phyloP scores from a whole-genome alignment of 1,284 basidiomycete genomes.

The Pisolithus thermaeus region DNA sequence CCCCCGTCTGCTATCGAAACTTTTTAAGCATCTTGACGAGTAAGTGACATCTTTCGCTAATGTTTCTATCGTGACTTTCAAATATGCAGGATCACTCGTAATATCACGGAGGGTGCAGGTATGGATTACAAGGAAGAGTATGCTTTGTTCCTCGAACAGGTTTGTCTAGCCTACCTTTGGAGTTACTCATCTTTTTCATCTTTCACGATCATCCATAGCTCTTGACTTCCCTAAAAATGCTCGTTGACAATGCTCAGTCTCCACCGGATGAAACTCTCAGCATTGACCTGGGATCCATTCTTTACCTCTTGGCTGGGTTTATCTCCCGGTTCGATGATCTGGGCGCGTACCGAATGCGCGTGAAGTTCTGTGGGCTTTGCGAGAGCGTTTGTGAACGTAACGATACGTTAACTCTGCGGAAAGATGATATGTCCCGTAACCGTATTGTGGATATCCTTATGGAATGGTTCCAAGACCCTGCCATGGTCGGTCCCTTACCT shows the following conservation, averaged over 20 bases:
- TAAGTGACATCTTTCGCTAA: conserved; percentile 32
- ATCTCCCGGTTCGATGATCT: conserved; percentile 58
- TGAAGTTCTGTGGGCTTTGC: conserved; percentile 72
- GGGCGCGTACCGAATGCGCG: conserved; percentile 57
- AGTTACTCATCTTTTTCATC: not conserved
- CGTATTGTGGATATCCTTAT: conserved; percentile 67
- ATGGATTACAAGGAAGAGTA: conserved; percentile 47
- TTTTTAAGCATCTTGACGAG: conserved; percentile 73
- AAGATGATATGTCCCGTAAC: conserved; percentile 64
- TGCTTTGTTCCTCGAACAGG: conserved; percentile 72
- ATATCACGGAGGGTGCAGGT: conserved; percentile 41
- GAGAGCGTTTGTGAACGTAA: conserved; percentile 62
- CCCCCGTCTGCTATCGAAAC: conserved; percentile 56
- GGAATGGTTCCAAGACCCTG: conserved; percentile 65
- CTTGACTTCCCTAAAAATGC: conserved; percentile 67
- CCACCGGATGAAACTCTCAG: conserved; percentile 56
- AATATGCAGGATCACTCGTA: conserved; percentile 39
- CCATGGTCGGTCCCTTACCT: conserved; percentile 30
- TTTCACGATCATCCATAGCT: conserved; percentile 37
- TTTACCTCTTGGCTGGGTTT: conserved; percentile 61
- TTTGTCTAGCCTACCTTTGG: conserved; percentile 22
- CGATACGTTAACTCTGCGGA: conserved; percentile 58
- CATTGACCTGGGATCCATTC: conserved; percentile 65
- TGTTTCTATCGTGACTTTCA: not conserved
- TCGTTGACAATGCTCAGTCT: conserved; percentile 68